These are phyloP conservation scores for Mariannaea sp. DNA, from an alignment of 2,329 filamentous ascomycete genomes.

Conservation along the genomic window DNA sequence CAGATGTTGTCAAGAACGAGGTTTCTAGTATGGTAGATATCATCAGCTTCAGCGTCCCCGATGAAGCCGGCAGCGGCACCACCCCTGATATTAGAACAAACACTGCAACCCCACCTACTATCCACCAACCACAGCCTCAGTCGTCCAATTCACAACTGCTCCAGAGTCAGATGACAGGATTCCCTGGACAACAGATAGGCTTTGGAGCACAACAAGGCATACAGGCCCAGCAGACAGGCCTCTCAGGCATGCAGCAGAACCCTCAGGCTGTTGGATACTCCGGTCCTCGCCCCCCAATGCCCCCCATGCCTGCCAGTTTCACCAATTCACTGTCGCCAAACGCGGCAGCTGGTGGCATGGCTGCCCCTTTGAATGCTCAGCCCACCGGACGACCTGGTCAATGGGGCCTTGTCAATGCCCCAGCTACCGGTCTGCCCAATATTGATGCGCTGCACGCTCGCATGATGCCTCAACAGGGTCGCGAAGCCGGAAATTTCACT, in stretches of 20 bases:
- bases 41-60: slow-evolving; percentile 89
- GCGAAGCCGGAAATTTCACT: slow-evolving; percentile 81
- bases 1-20: slow-evolving; percentile 90
- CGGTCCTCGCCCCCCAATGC: slow-evolving; percentile 88
- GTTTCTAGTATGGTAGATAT: slow-evolving; percentile 99
- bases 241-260: slow-evolving; percentile 62
- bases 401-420: slow-evolving; percentile 98
- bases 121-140: slow-evolving; percentile 75
- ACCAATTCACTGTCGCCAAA: slow-evolving; percentile 58
- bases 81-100: slow-evolving; percentile 69
- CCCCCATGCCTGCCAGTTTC: slow-evolving; percentile 70
- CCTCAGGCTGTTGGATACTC: slow-evolving; percentile 79
- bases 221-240: slow-evolving; percentile 72
- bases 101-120: slow-evolving; percentile 55
- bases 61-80: slow-evolving; percentile 66
- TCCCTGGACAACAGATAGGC: slow-evolving; percentile 61
- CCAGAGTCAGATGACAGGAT: slow-evolving; percentile 71
- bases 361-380: slow-evolving; percentile 79
- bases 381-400: slow-evolving; percentile 92
- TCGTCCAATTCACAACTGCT: slow-evolving; percentile 71
- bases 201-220: slow-evolving; percentile 65
- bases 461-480: slow-evolving; percentile 96
- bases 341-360: slow-evolving; percentile 63
- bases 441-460: slow-evolving; percentile 90
- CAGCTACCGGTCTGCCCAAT: slow-evolving; percentile 85